Conservation (phyloP, 2,329 filamentous ascomycete species). For the Pseudogymnoascus sp. region DNA sequence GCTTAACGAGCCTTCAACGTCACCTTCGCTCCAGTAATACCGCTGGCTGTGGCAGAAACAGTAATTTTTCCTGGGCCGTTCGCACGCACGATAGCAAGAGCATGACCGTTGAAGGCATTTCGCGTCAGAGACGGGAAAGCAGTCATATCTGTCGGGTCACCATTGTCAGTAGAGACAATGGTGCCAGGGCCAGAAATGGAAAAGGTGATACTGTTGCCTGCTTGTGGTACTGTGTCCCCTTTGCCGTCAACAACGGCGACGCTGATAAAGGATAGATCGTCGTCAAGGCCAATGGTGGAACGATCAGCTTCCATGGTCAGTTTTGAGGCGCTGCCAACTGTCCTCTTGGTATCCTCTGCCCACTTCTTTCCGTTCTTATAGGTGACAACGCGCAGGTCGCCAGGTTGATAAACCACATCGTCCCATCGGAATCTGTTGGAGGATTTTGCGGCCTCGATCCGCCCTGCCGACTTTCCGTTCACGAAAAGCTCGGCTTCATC, state of each 20-base stretch:
- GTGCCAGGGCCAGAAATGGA: slow-evolving; percentile 36
- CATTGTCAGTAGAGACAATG: slow-evolving; percentile 45
- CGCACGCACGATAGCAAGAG: slow-evolving; percentile 34
- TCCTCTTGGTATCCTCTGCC: slow-evolving; percentile 37
- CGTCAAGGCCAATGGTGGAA: slow-evolving; percentile 34
- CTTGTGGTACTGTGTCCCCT: slow-evolving; percentile 38
- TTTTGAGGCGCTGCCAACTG: slow-evolving; percentile 33
- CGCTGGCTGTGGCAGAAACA: slow-evolving; percentile 20
- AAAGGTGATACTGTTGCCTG: slow-evolving; percentile 38
- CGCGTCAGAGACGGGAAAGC: slow-evolving; percentile 35
- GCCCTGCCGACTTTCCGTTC: slow-evolving; percentile 41
- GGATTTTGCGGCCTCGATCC: slow-evolving; percentile 28
- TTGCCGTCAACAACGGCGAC: slow-evolving; percentile 38
- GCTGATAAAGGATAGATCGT: slow-evolving; percentile 41
- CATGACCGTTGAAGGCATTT: slow-evolving; percentile 36
- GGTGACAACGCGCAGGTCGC: slow-evolving; percentile 39
- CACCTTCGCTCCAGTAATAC: slow-evolving; percentile 17
- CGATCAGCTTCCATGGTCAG: slow-evolving; percentile 37
- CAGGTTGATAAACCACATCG: slow-evolving; percentile 40
- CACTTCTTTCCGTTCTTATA: slow-evolving; percentile 42
- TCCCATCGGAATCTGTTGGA: slow-evolving; percentile 49
- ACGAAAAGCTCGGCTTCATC: slow-evolving; percentile 49
- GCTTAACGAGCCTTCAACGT: neutral
- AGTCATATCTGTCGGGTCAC: slow-evolving; percentile 39
- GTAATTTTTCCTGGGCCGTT: slow-evolving; percentile 25